A percentile compares a stretch with the other conserved stretches of the same genome.
Evolutionary conservation across 2,329 filamentous ascomycete species (phyloP).

Genomic region (Microsporum ferrugineum): DNA sequence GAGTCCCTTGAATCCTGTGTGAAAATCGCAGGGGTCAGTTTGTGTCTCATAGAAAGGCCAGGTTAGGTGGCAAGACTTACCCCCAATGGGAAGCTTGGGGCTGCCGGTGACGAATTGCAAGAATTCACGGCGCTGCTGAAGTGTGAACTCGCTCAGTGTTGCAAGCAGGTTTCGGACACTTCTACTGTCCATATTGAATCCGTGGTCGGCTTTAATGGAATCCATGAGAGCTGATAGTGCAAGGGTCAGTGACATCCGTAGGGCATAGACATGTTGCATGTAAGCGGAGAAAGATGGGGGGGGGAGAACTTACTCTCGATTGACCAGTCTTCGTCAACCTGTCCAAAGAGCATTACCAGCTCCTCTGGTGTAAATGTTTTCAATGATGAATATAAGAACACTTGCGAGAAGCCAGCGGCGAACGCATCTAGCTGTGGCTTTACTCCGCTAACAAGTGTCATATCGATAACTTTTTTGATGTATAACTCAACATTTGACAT

Average conservation of each 20-base stretch:
- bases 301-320: slow-evolving; percentile 68
- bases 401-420: slow-evolving; percentile 79
- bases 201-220: slow-evolving; percentile 96
- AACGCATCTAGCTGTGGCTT: slow-evolving; percentile 85
- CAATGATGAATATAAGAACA: slow-evolving; percentile 88
- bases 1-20: slow-evolving; percentile 80
- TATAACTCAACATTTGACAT: slow-evolving; percentile 88
- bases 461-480: slow-evolving; percentile 78
- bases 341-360: slow-evolving; percentile 85
- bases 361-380: slow-evolving; percentile 92
- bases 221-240: slow-evolving; percentile 69
- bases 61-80: slow-evolving; percentile 41
- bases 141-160: slow-evolving; percentile 77
- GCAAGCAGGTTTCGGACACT: slow-evolving; percentile 88
- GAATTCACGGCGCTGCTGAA: slow-evolving; percentile 74
- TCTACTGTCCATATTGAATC: slow-evolving; percentile 96
- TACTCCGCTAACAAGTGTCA: slow-evolving; percentile 82
- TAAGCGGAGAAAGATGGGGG: background rate
- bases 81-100: slow-evolving; percentile 94
- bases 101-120: slow-evolving; percentile 96
- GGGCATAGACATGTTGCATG: slow-evolving; percentile 6
- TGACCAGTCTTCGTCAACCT: slow-evolving; percentile 90
- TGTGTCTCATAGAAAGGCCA: background rate
- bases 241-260: slow-evolving; percentile 22
- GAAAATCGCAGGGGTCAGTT: background rate